A percentile compares a stretch with the other conserved stretches of the same genome.
phyloP scores from a whole-genome alignment of 2,329 filamentous ascomycete species.

The Arthrobotrys conoides region DNA sequence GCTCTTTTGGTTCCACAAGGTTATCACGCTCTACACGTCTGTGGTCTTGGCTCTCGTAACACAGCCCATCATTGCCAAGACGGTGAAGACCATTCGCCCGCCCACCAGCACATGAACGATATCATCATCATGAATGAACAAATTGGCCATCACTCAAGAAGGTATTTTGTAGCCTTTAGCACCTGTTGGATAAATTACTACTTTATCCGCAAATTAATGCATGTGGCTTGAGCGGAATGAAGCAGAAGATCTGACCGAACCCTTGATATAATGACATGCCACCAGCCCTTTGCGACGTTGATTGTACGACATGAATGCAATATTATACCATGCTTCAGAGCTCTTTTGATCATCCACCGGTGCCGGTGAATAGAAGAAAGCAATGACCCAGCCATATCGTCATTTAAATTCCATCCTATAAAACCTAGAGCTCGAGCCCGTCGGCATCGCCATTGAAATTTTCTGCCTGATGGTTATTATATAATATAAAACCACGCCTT shows the following conservation, averaged over 20 bases:
- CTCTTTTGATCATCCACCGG: no score
- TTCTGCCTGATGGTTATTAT: background rate
- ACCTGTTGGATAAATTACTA: background rate
- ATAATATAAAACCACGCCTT: no score
- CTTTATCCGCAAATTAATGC: background rate
- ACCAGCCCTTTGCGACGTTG: background rate
- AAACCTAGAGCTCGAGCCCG: no score
- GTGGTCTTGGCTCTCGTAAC: conserved; percentile 37
- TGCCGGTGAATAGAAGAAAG: no score
- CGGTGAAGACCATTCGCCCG: background rate
- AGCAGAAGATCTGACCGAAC: conserved; percentile 5
- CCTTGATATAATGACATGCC: conserved; percentile 9
- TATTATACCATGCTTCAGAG: no score
- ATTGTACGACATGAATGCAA: background rate
- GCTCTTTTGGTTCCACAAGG: background rate
- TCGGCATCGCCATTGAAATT: background rate
- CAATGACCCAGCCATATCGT: no score
- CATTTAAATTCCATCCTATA: no score
- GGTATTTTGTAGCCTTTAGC: background rate
- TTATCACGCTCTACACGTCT: background rate
- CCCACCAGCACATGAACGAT: conserved; percentile 9
- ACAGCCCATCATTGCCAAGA: conserved; percentile 48
- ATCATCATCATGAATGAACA: background rate
- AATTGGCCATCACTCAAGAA: background rate
- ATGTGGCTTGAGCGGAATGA: no score